Percentiles rank a stretch among this genome's conserved stretches.
phyloP scores from a whole-genome alignment of 257 asterid species.

The Thymus mandschuricus region DNA sequence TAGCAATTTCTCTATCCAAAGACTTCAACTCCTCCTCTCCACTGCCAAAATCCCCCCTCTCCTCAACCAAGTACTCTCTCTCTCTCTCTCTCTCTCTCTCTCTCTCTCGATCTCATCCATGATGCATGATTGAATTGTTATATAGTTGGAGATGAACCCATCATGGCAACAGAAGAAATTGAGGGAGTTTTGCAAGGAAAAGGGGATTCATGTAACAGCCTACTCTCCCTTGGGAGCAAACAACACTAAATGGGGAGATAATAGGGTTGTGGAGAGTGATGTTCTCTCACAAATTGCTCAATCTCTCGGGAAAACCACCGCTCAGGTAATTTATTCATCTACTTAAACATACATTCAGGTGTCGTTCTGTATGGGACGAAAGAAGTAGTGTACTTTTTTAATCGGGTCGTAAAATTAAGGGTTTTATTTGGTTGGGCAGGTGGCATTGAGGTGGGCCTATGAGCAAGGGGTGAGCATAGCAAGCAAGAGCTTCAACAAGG shows the following conservation, averaged over 20 bases:
- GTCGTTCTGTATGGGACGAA: no score
- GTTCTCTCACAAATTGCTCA: slow-evolving; percentile 47
- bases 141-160: slow-evolving; percentile 56
- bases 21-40: slow-evolving; percentile 38
- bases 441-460: slow-evolving; percentile 62
- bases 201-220: slow-evolving; percentile 56
- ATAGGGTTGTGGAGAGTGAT: slow-evolving; percentile 47
- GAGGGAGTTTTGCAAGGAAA: slow-evolving; percentile 50
- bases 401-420: no score
- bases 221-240: slow-evolving; percentile 71
- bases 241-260: slow-evolving; percentile 66
- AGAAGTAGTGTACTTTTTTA: no score
- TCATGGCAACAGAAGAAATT: slow-evolving; percentile 59
- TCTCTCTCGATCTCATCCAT: background rate
- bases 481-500: slow-evolving; percentile 60
- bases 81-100: no score
- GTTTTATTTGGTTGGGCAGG: slow-evolving; percentile 18
- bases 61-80: slow-evolving; percentile 50
- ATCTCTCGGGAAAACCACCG: slow-evolving; percentile 47
- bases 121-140: background rate
- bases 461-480: slow-evolving; percentile 63
- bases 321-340: slow-evolving; percentile 44
- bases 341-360: no score
- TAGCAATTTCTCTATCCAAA: slow-evolving; percentile 61
- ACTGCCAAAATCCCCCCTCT: slow-evolving; percentile 62